These are phyloP conservation scores for Pseudogymnoascus sp. DNA, from an alignment of 2,329 filamentous ascomycete species.

Conservation along the genomic window DNA sequence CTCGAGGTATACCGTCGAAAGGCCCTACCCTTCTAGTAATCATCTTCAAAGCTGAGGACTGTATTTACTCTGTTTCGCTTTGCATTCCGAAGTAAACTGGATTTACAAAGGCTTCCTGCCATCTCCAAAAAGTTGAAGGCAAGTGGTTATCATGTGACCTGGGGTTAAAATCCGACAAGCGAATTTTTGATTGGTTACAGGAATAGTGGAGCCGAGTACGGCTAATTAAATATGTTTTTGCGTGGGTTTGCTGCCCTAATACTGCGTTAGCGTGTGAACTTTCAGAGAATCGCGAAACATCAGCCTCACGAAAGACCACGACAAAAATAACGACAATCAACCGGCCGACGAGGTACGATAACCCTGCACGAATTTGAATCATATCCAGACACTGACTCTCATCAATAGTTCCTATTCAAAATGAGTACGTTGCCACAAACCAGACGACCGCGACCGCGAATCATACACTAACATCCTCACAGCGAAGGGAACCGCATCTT, in stretches of 20 bases:
- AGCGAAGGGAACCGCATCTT: conserved; percentile 29
- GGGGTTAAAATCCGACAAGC: not conserved
- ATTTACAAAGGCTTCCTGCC: not conserved
- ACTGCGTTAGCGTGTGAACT: conserved; percentile 10
- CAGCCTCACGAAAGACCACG: conserved; percentile 11
- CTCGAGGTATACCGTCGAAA: not conserved
- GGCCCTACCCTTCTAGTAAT: not conserved
- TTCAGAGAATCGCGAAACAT: conserved; percentile 10
- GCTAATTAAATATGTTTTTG: conserved; percentile 7
- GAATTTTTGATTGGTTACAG: not conserved
- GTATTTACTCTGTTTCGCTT: not conserved
- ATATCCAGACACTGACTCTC: conserved; percentile 12
- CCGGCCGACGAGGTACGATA: conserved; percentile 18
- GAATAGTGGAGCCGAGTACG: not conserved
- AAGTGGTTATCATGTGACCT: not conserved
- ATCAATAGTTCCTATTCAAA: conserved; percentile 23
- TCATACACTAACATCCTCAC: conserved; percentile 19
- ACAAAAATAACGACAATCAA: conserved; percentile 20
- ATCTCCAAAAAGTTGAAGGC: not conserved
- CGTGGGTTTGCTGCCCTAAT: conserved; percentile 10
- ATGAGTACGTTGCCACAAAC: conserved; percentile 25
- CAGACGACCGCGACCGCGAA: conserved; percentile 8
- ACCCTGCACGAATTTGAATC: not conserved
- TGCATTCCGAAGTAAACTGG: not conserved
- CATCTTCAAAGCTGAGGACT: no score